These are phyloP conservation scores for Simplicillium sp. DNA, from an alignment of 2,329 filamentous ascomycete genomes.

Conservation along the genomic window DNA sequence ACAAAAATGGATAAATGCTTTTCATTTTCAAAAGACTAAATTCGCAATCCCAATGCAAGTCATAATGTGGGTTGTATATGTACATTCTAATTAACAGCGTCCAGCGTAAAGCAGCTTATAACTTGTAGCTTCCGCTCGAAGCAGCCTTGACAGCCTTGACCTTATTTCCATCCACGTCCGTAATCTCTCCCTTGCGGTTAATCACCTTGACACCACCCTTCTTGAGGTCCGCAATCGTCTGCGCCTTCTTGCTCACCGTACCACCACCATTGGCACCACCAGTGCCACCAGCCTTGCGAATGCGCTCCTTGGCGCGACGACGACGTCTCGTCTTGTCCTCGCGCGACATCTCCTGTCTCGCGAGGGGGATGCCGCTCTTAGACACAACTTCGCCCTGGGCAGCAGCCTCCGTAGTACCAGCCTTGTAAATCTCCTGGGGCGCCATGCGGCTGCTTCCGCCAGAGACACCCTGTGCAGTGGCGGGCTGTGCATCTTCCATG, in stretches of 20 bases:
- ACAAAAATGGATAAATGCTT: not conserved
- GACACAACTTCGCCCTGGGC: constrained; percentile 61
- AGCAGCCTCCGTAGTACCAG: constrained; percentile 56
- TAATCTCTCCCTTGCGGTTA: constrained; percentile 78
- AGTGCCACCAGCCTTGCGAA: constrained; percentile 54
- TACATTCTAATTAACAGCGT: not conserved
- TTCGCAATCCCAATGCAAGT: not conserved
- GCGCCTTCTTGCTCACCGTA: constrained; percentile 28
- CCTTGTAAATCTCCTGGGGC: constrained; percentile 87
- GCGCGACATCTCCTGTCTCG: constrained; percentile 75
- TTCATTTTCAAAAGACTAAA: not conserved
- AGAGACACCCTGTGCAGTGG: constrained; percentile 64
- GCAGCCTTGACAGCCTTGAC: constrained; percentile 42
- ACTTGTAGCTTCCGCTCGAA: constrained; percentile 51
- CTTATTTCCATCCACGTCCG: constrained; percentile 75
- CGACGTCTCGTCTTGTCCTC: constrained; percentile 74
- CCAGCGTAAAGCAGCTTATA: constrained; percentile 36
- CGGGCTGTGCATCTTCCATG: constrained; percentile 93
- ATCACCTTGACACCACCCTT: constrained; percentile 88
- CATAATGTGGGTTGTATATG: not conserved
- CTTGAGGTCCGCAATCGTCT: constrained; percentile 59
- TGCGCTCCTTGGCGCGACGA: constrained; percentile 77
- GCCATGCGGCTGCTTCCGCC: constrained; percentile 68
- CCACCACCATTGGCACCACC: constrained; percentile 11
- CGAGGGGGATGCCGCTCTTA: constrained; percentile 68